phyloP scores from a whole-genome alignment of 2,329 filamentous ascomycete genomes.

The Zopfia rhizophila region DNA sequence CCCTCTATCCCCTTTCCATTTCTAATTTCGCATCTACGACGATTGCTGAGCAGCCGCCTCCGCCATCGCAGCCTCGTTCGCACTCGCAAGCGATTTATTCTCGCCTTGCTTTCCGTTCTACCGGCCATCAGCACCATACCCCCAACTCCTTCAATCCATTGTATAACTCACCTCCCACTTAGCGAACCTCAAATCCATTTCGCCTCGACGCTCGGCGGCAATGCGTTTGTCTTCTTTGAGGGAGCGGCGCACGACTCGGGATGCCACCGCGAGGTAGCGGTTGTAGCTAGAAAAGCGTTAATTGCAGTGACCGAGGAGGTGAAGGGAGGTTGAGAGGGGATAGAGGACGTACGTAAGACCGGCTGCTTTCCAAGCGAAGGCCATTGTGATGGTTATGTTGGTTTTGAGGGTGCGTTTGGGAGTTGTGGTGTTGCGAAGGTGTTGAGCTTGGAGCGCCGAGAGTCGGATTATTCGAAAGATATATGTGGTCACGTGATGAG shows the following conservation, averaged over 20 bases:
- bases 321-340: constrained; percentile 20
- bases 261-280: constrained; percentile 96
- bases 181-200: constrained; percentile 87
- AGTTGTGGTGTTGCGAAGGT: constrained; percentile 39
- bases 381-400: constrained; percentile 73
- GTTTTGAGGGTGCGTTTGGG: constrained; percentile 35
- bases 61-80: constrained; percentile 62
- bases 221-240: constrained; percentile 96
- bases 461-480: constrained; percentile 10
- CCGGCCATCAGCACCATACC: constrained; percentile 32
- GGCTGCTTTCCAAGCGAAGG: constrained; percentile 98
- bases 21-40: constrained; percentile 35
- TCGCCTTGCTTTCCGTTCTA: constrained; percentile 98
- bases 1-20: constrained; percentile 11
- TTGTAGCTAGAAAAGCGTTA: constrained; percentile 81
- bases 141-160: constrained; percentile 33
- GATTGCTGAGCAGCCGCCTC: constrained; percentile 52
- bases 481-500: constrained; percentile 35
- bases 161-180: constrained; percentile 88
- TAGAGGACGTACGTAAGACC: constrained; percentile 84
- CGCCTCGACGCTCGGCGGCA: constrained; percentile 85
- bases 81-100: constrained; percentile 72
- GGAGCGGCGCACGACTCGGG: constrained; percentile 93
- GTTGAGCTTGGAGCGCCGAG: constrained; percentile 37
- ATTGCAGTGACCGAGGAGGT: constrained; percentile 33